A percentile compares a stretch with the other conserved stretches of the same genome.
Conservation (phyloP, 176 grass and related monocot genomes). For the Metroxylon sagu region DNA sequence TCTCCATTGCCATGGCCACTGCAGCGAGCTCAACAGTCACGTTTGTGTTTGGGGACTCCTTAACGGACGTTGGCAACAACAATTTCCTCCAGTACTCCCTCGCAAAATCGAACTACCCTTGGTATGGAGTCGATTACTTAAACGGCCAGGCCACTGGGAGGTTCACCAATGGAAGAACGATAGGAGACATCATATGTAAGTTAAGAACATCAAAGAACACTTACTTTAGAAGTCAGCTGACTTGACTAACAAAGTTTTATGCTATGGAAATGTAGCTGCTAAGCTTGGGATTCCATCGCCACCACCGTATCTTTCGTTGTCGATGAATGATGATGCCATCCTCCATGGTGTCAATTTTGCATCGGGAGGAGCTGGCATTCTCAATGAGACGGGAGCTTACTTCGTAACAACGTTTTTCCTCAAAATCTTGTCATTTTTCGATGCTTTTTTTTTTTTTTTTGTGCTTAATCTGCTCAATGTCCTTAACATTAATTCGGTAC, state of each 20-base stretch:
- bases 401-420: conserved; percentile 45
- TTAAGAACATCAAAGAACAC: background rate
- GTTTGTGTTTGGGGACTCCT: conserved; percentile 84
- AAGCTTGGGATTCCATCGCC: conserved; percentile 63
- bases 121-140: conserved; percentile 83
- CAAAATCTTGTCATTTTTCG: background rate
- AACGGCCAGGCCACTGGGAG: conserved; percentile 55
- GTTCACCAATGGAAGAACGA: conserved; percentile 90
- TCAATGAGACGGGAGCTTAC: conserved; percentile 93
- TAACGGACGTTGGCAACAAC: conserved; percentile 96
- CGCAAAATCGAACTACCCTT: conserved; percentile 85
- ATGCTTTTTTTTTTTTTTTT: no score
- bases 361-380: conserved; percentile 77
- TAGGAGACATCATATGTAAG: conserved; percentile 89
- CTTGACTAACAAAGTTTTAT: background rate
- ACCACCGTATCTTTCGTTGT: conserved; percentile 64
- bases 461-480: background rate
- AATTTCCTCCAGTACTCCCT: conserved; percentile 72
- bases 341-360: conserved; percentile 78
- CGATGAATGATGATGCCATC: conserved; percentile 59
- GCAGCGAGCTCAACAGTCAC: conserved; percentile 23
- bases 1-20: conserved; percentile 1
- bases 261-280: conserved; percentile 37
- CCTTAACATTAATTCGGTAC: background rate
- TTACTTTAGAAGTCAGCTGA: background rate